A percentile compares a stretch with the other conserved stretches of the same genome.
phyloP scores from a whole-genome alignment of 2,329 filamentous ascomycete genomes.

The Aspergillus melleus region DNA sequence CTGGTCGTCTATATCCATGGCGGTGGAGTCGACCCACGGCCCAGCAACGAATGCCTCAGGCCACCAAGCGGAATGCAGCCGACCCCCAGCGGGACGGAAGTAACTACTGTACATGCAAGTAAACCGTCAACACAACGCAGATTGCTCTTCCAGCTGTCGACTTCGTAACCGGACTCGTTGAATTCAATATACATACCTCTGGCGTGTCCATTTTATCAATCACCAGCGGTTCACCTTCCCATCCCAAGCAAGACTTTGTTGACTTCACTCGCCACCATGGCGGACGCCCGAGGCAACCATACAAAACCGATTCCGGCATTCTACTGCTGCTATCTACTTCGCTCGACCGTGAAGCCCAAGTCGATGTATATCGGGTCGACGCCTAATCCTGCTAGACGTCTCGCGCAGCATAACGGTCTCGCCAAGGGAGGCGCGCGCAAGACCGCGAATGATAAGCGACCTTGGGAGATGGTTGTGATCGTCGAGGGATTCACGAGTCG shows the following conservation, averaged over 20 bases:
- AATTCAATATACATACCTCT: too few relatives aligned
- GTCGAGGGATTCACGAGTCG: constrained; percentile 87
- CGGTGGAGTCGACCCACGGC: not conserved
- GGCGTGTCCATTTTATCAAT: too few relatives aligned
- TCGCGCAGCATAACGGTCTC: constrained; percentile 89
- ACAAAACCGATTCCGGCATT: constrained; percentile 74
- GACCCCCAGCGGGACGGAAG: too few relatives aligned
- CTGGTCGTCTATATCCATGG: too few relatives aligned
- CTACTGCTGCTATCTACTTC: constrained; percentile 90
- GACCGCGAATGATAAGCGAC: constrained; percentile 70
- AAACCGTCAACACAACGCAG: too few relatives aligned
- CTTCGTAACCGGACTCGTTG: too few relatives aligned
- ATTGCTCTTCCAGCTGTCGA: not conserved
- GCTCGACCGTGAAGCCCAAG: constrained; percentile 72
- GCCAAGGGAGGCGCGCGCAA: constrained; percentile 76
- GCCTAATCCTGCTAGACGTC: constrained; percentile 77
- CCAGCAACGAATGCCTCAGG: not conserved
- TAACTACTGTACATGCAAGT: too few relatives aligned
- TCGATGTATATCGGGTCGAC: constrained; percentile 87
- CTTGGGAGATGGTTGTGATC: constrained; percentile 88
- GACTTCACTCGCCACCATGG: constrained; percentile 14
- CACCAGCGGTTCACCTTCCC: too few relatives aligned
- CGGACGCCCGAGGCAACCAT: constrained; percentile 19
- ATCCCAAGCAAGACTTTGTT: not conserved
- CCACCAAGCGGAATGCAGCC: not conserved